Conservation (phyloP, 2,329 filamentous ascomycete species). For the Venturia pyrina region DNA sequence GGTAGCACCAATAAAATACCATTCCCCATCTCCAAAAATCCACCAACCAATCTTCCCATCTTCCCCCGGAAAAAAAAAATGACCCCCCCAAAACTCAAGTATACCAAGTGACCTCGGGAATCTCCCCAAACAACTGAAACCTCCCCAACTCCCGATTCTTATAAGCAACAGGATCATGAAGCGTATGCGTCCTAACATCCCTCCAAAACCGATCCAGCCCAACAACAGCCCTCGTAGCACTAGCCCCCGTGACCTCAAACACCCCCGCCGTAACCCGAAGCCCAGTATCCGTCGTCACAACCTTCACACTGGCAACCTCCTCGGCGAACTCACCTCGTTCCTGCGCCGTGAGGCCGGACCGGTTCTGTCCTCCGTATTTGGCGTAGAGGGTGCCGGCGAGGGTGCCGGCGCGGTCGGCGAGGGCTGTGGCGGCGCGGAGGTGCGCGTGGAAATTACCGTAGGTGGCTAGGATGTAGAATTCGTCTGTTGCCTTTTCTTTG, state of each 20-base stretch:
- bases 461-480: constrained; percentile 55
- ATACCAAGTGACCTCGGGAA: constrained; percentile 52
- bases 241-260: constrained; percentile 54
- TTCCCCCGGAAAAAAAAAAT: too few species aligned
- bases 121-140: constrained; percentile 46
- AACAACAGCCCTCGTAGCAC: constrained; percentile 47
- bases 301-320: constrained; percentile 52
- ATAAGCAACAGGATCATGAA: constrained; percentile 59
- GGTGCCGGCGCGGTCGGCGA: constrained; percentile 46
- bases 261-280: constrained; percentile 49
- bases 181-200: constrained; percentile 53
- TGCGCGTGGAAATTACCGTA: constrained; percentile 57
- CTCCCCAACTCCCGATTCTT: constrained; percentile 54
- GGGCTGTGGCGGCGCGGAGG: constrained; percentile 47
- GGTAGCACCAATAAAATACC: too few species aligned
- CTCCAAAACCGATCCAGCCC: constrained; percentile 57
- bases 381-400: constrained; percentile 40
- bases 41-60: too few species aligned
- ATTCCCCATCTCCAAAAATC: too few species aligned
- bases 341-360: constrained; percentile 37
- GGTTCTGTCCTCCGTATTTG: constrained; percentile 27
- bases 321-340: constrained; percentile 52
- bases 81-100: too few species aligned
- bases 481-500: constrained; percentile 49
- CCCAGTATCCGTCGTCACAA: constrained; percentile 51